Evolutionary conservation across 306 rosid genomes (phyloP), one percentile per base, ranked within the genome.

Genomic region (Lotus japonicus): DNA sequence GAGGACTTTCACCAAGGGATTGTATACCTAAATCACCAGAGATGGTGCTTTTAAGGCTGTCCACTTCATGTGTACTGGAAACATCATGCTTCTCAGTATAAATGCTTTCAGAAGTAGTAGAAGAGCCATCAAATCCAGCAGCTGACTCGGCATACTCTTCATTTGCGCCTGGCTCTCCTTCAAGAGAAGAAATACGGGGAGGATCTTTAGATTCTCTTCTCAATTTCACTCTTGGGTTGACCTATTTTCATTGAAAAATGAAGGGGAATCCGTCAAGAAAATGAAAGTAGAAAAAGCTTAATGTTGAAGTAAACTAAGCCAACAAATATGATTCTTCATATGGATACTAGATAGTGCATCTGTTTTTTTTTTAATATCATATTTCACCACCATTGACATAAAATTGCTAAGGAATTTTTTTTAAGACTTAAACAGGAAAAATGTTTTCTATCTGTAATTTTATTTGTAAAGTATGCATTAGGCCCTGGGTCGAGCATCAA

Each of bases 71-170:
- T 31, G 64, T 71, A 66, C 86, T 81, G 78, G 85, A 86, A 23
- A 81, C 71, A 56, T 90, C 96, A 80, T 88, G 88, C 84, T 94
- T 94, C 72, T 94, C 99, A 58, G 89, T 84, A 77, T 85, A 88
- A 70, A 87, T 44, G 70, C 96, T 89, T 78, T 68, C 99, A 72
- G 99, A 95, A 70, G 97, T 85, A 78, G 80, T 84, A 64, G 99
- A 95, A 41, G 99, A 95, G 66, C 85, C 95, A 61, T 90, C 97
- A 79, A 84, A 84, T 55, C 96, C 99, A 73, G 67, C 84, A 68
- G 88, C 83, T 45, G 92, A 84, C 73, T 95, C 96, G 12, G 91
- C 85, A 76, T 69, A 83, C 60, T 95, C 99, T 72, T 85, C 97
- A 81, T 80, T 88, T 66, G 56, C 55, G 52, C 87, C 81, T 44